These are phyloP conservation scores for Dipodascus geniculatus DNA, from an alignment of 805 yeast species.

Conservation along the genomic window DNA sequence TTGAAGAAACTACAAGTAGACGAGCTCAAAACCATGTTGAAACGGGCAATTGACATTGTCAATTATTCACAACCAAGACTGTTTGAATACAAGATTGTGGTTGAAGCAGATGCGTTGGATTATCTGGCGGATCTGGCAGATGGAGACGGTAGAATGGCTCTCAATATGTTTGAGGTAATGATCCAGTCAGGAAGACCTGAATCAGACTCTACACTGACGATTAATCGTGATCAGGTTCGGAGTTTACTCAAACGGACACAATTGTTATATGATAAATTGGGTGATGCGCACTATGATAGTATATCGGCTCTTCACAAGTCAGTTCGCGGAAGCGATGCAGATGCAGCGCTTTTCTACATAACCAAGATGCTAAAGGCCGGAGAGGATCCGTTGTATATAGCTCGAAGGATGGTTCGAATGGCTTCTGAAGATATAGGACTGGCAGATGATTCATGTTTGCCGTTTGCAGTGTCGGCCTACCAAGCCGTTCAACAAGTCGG, in stretches of 20 bases:
- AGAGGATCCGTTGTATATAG: slow-evolving; percentile 83
- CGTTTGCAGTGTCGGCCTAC: slow-evolving; percentile 77
- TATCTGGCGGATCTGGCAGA: slow-evolving; percentile 63
- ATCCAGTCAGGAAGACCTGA: slow-evolving; percentile 8
- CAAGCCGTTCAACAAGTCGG: slow-evolving; percentile 86
- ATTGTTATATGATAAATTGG: slow-evolving; percentile 68
- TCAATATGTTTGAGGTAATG: slow-evolving; percentile 63
- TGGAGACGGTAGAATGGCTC: slow-evolving; percentile 82
- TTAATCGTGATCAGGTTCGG: slow-evolving; percentile 23
- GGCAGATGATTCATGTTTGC: slow-evolving; percentile 70
- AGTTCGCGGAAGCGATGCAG: slow-evolving; percentile 77
- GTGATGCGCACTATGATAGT: slow-evolving; percentile 90
- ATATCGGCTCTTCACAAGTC: slow-evolving; percentile 94
- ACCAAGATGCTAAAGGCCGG: slow-evolving; percentile 88
- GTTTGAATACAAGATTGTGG: slow-evolving; percentile 37
- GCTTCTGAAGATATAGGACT: slow-evolving; percentile 94
- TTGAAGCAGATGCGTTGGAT: slow-evolving; percentile 46
- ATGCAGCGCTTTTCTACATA: slow-evolving; percentile 81
- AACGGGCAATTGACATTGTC: slow-evolving; percentile 44
- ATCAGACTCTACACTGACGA: neutral
- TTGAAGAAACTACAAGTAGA: slow-evolving; percentile 38
- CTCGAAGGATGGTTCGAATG: slow-evolving; percentile 83
- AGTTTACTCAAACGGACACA: slow-evolving; percentile 37
- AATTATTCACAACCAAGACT: slow-evolving; percentile 48
- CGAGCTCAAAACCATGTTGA: slow-evolving; percentile 43